These are phyloP conservation scores for Phytophthora chlamydospora DNA, from an alignment of 352 stramenopile genomes.

Conservation along the genomic window DNA sequence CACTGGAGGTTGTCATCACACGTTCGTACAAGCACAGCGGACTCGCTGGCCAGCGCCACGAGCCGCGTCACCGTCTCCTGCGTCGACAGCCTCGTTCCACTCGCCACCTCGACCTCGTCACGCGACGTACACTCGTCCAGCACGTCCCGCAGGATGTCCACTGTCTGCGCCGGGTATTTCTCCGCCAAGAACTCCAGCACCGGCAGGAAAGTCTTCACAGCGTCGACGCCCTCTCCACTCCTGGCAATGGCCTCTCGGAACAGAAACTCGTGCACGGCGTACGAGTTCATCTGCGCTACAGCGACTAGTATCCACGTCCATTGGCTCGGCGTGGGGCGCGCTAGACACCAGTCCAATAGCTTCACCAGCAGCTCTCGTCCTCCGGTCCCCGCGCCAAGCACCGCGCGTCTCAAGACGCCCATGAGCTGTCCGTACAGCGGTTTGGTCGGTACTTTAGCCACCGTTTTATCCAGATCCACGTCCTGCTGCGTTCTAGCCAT, in stretches of 20 bases:
- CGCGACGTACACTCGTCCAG: conserved; percentile 39
- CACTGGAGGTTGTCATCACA: conserved; percentile 73
- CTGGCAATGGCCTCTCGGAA: conserved; percentile 38
- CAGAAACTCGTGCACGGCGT: conserved; percentile 53
- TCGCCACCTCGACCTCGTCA: background rate
- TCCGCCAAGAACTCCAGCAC: conserved; percentile 49
- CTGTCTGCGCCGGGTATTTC: conserved; percentile 48
- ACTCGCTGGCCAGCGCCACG: conserved; percentile 43
- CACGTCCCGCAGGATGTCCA: conserved; percentile 54
- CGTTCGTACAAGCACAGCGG: conserved; percentile 36
- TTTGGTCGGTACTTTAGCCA: conserved; percentile 46
- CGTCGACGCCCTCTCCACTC: background rate
- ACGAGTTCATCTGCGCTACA: conserved; percentile 53
- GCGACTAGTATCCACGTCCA: conserved; percentile 64
- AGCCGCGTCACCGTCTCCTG: conserved; percentile 32
- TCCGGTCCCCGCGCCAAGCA: conserved; percentile 36
- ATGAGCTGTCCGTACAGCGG: conserved; percentile 55
- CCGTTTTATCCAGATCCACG: conserved; percentile 43
- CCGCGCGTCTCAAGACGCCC: conserved; percentile 42
- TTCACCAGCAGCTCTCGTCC: conserved; percentile 30
- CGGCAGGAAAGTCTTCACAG: conserved; percentile 23
- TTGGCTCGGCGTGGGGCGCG: conserved; percentile 22
- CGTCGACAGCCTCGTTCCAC: background rate
- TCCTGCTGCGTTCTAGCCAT: conserved; percentile 2
- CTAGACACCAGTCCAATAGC: conserved; percentile 60